These are phyloP conservation scores for Aleurites moluccanus DNA, from an alignment of 441 rosid species.

Conservation along the genomic window DNA sequence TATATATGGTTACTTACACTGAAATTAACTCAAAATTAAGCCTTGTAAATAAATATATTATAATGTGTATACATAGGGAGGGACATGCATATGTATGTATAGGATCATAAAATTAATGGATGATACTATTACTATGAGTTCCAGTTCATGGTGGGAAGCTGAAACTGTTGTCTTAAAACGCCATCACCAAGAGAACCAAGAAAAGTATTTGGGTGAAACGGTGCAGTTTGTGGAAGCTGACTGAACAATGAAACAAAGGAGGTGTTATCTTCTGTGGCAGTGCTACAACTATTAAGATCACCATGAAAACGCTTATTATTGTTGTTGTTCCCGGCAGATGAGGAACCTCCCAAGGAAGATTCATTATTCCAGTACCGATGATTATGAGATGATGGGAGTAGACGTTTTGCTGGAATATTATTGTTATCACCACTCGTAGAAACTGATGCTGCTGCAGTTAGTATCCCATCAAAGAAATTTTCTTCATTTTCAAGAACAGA, in stretches of 20 bases:
- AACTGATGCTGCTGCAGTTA: slow-evolving; percentile 31
- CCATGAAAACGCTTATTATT: slow-evolving; percentile 48
- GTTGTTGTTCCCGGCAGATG: slow-evolving; percentile 18
- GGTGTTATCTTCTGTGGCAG: slow-evolving; percentile 34
- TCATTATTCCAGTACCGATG: slow-evolving; percentile 47
- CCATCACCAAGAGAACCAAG: slow-evolving; percentile 52
- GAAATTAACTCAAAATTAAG: not conserved
- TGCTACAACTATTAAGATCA: slow-evolving; percentile 46
- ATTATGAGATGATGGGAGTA: slow-evolving; percentile 13
- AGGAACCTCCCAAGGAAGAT: slow-evolving; percentile 31
- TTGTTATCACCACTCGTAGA: not conserved
- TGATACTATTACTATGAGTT: slow-evolving; percentile 31
- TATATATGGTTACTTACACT: slow-evolving; percentile 9
- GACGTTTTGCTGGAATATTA: slow-evolving; percentile 28
- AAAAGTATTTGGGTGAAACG: slow-evolving; percentile 45
- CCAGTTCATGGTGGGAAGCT: slow-evolving; percentile 69
- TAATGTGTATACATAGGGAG: too few relatives aligned
- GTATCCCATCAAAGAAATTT: slow-evolving; percentile 64
- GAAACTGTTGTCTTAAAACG: slow-evolving; percentile 60
- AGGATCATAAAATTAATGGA: not conserved
- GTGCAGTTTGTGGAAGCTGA: slow-evolving; percentile 54
- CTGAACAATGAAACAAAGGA: slow-evolving; percentile 73
- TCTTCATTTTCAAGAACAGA: slow-evolving; percentile 53
- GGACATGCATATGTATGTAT: not conserved
- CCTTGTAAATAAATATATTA: too few relatives aligned